These are phyloP conservation scores for Athelia sp. DNA, from an alignment of 1,284 basidiomycete species.

Conservation along the genomic window DNA sequence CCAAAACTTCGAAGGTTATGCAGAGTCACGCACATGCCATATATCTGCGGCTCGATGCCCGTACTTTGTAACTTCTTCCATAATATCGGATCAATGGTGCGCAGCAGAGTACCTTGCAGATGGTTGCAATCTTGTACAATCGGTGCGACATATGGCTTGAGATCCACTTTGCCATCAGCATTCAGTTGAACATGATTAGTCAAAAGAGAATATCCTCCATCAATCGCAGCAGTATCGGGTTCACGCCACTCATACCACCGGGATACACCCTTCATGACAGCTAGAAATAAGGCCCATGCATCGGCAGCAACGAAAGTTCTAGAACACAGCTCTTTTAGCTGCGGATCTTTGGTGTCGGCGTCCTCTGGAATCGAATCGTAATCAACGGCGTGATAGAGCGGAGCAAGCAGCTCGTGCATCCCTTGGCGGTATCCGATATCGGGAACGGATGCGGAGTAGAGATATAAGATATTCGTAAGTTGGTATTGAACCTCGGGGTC, in stretches of 20 bases:
- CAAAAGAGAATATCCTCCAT: constrained; percentile 26
- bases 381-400: constrained; percentile 77
- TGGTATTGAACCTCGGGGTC: constrained; percentile 68
- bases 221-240: constrained; percentile 24
- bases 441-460: constrained; percentile 73
- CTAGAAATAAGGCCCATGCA: constrained; percentile 75
- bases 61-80: constrained; percentile 71
- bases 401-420: constrained; percentile 93
- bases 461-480: constrained; percentile 80
- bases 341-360: constrained; percentile 22
- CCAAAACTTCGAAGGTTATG: constrained; percentile 5
- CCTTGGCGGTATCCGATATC: constrained; percentile 89
- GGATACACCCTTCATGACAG: constrained; percentile 73
- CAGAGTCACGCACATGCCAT: constrained; percentile 71
- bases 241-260: constrained; percentile 90
- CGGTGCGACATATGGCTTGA: constrained; percentile 69
- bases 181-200: constrained; percentile 42
- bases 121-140: constrained; percentile 78
- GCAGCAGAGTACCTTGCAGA: constrained; percentile 70
- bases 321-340: constrained; percentile 58
- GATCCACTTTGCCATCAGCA: constrained; percentile 38
- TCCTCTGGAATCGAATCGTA: constrained; percentile 66
- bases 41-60: constrained; percentile 91
- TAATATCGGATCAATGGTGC: constrained; percentile 78
- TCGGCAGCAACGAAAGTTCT: constrained; percentile 75